A percentile compares a stretch with the other conserved stretches of the same genome.
Conservation (phyloP, 345 rosid genomes). For the Capsella bursapastoris region DNA sequence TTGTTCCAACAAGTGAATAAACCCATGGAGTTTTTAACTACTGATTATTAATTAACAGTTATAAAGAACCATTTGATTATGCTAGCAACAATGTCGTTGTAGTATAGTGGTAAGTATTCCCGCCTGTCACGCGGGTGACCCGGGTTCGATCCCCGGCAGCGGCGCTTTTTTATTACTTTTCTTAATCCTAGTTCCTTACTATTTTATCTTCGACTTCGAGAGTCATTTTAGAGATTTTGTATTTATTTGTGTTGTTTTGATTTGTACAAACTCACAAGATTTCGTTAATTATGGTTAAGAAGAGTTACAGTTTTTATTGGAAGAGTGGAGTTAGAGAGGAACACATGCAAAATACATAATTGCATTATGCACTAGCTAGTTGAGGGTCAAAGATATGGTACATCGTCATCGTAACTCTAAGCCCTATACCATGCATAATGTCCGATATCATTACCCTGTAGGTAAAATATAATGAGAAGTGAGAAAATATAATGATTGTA, state of each 20-base stretch:
- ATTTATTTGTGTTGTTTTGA: background rate
- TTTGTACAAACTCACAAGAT: background rate
- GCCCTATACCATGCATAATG: slow-evolving; percentile 24
- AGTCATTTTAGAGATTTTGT: background rate
- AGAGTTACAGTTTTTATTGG: background rate
- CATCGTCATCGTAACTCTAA: slow-evolving; percentile 29
- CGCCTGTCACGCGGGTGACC: slow-evolving; percentile 94
- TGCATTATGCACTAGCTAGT: background rate
- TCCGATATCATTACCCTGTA: slow-evolving; percentile 9
- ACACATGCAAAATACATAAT: slow-evolving; percentile 24
- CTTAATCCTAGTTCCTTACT: too few relatives aligned
- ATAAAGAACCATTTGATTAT: fast-evolving
- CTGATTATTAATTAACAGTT: fast-evolving
- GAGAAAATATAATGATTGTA: slow-evolving; percentile 37
- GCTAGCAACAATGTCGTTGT: background rate
- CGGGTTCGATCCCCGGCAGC: slow-evolving; percentile 97
- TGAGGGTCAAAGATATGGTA: slow-evolving; percentile 24
- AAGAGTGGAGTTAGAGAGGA: background rate
- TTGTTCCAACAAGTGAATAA: too few relatives aligned
- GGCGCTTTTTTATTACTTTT: slow-evolving; percentile 46
- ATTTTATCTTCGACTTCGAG: too few relatives aligned
- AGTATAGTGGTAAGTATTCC: slow-evolving; percentile 6
- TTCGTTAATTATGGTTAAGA: background rate
- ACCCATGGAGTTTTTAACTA: background rate
- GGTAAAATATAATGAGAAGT: slow-evolving; percentile 34